Evolutionary conservation across 2,329 filamentous ascomycete genomes (phyloP).

Genomic region (Elsinoe ampelina): DNA sequence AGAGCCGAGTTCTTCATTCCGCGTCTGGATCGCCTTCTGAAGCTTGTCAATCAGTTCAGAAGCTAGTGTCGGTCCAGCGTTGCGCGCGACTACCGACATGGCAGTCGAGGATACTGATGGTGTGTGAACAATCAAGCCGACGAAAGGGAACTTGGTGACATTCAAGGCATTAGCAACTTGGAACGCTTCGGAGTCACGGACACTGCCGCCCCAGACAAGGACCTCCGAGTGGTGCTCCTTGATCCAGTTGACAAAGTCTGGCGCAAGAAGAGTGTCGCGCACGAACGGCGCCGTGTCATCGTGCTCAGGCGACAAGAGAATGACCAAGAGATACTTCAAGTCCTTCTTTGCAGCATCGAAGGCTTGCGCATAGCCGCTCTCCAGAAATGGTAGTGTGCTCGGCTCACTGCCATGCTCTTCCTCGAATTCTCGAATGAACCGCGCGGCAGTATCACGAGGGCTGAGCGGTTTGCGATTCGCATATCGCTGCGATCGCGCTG

Average conservation of each 20-base stretch:
- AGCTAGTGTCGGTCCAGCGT: conserved; percentile 62
- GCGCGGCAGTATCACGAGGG: conserved; percentile 75
- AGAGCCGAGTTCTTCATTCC: conserved; percentile 64
- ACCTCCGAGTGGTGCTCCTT: conserved; percentile 68
- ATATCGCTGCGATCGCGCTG: conserved; percentile 48
- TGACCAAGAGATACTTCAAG: conserved; percentile 79
- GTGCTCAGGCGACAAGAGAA: conserved; percentile 85
- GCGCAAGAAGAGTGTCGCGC: conserved; percentile 67
- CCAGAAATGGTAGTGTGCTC: conserved; percentile 65
- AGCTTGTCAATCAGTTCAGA: conserved; percentile 68
- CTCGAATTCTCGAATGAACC: conserved; percentile 88
- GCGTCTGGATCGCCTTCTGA: conserved; percentile 61
- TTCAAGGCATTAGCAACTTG: conserved; percentile 80
- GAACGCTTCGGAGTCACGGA: conserved; percentile 88
- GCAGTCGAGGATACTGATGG: conserved; percentile 73
- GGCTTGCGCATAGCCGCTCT: conserved; percentile 84
- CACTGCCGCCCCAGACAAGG: conserved; percentile 84
- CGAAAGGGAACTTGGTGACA: conserved; percentile 88
- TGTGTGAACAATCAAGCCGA: conserved; percentile 76
- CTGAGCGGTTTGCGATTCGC: conserved; percentile 62
- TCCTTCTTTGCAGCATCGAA: conserved; percentile 85
- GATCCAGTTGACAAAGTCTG: conserved; percentile 64
- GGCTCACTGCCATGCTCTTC: conserved; percentile 67
- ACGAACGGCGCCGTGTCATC: conserved; percentile 82
- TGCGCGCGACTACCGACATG: conserved; percentile 80